phyloP scores from a whole-genome alignment of 2,329 filamentous ascomycete genomes.

The Dothideomycetes sp. region DNA sequence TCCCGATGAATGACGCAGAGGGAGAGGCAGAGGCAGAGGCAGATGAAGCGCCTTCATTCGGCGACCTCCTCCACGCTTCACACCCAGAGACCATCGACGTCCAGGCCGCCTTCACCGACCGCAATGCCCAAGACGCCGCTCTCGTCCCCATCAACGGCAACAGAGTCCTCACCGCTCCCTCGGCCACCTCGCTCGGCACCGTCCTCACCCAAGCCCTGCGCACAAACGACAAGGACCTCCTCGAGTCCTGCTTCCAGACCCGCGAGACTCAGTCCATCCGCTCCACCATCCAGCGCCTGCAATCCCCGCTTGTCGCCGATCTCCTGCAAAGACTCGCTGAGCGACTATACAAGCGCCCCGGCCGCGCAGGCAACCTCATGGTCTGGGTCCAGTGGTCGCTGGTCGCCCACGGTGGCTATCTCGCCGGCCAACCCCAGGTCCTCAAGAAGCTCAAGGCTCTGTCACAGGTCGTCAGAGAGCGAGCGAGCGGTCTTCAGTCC shows the following conservation, averaged over 20 bases:
- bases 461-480: constrained; percentile 78
- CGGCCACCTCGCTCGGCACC: constrained; percentile 73
- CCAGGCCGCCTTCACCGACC: constrained; percentile 39
- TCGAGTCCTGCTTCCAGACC: constrained; percentile 84
- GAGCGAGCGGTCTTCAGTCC: constrained; percentile 69
- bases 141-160: constrained; percentile 30
- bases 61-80: constrained; percentile 65
- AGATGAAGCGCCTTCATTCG: constrained; percentile 57
- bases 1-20: constrained; percentile 8
- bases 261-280: constrained; percentile 67
- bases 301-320: constrained; percentile 67
- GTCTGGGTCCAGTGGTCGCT: constrained; percentile 95
- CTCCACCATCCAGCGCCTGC: constrained; percentile 80
- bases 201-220: constrained; percentile 89
- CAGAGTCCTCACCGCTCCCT: constrained; percentile 48
- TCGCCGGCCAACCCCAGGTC: constrained; percentile 77
- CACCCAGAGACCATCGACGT: constrained; percentile 69
- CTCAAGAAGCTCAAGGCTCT: constrained; percentile 67
- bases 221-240: constrained; percentile 78
- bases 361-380: constrained; percentile 81
- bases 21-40: constrained; percentile 17
- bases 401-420: constrained; percentile 79
- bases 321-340: constrained; percentile 79
- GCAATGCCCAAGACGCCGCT: constrained; percentile 33
- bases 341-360: constrained; percentile 74